A percentile compares a stretch with the other conserved stretches of the same genome.
Evolutionary conservation across 78 protist species (phyloP).

Genomic region (Protostelium mycophagum): DNA sequence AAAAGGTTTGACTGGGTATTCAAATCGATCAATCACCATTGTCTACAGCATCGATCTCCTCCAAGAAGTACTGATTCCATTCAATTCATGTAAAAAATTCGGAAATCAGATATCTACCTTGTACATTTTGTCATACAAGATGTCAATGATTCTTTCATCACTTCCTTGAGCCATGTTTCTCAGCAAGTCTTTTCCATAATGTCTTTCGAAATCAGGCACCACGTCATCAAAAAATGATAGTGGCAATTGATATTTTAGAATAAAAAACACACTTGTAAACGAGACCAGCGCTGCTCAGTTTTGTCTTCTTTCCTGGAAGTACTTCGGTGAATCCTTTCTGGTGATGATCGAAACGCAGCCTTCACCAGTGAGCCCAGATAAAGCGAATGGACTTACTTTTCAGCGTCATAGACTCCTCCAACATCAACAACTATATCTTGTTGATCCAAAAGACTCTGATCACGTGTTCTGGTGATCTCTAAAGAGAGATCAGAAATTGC

Average conservation of each 20-base stretch:
- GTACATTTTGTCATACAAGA: constrained; percentile 42
- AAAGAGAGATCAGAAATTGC: neutral
- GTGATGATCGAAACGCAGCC: constrained; percentile 79
- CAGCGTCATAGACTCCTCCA: constrained; percentile 80
- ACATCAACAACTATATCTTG: constrained; percentile 79
- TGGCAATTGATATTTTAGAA: neutral
- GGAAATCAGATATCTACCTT: neutral
- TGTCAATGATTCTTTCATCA: constrained; percentile 24
- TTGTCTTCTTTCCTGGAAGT: constrained; percentile 24
- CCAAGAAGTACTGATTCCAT: constrained; percentile 14
- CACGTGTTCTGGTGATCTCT: constrained; percentile 74
- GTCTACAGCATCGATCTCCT: constrained; percentile 84
- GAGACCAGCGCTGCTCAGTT: constrained; percentile 67
- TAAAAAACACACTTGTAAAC: constrained; percentile 30
- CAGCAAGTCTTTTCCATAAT: constrained; percentile 76
- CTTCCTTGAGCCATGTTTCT: constrained; percentile 1
- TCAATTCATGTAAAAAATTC: neutral
- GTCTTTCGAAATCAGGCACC: too few relatives aligned
- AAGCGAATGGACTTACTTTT: neutral
- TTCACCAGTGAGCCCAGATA: neutral
- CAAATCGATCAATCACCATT: constrained; percentile 61
- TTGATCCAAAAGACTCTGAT: constrained; percentile 29
- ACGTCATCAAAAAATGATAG: neutral
- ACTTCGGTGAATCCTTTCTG: constrained; percentile 79
- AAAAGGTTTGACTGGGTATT: neutral